phyloP scores from a whole-genome alignment of 306 rosid genomes.

The Hippophae rhamnoides region DNA sequence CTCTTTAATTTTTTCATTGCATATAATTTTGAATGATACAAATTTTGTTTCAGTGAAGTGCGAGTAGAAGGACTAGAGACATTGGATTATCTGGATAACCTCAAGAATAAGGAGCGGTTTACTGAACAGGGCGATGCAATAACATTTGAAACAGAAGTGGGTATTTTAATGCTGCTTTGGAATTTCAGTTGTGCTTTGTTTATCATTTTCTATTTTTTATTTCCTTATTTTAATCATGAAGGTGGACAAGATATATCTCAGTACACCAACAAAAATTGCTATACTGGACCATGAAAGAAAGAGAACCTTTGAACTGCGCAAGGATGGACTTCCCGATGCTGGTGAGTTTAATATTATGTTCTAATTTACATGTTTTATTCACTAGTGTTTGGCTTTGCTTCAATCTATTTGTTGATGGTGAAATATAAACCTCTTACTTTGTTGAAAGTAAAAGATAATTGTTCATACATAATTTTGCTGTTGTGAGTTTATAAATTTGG shows the following conservation, averaged over 20 bases:
- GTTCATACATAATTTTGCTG: no score
- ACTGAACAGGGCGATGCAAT: constrained; percentile 84
- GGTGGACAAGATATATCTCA: constrained; percentile 66
- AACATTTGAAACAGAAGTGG: constrained; percentile 63
- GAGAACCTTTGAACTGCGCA: constrained; percentile 57
- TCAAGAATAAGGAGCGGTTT: constrained; percentile 48
- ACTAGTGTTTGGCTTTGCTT: neutral
- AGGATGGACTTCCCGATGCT: constrained; percentile 83
- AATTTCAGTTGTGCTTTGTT: constrained; percentile 4
- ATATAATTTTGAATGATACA: neutral
- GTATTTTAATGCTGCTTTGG: constrained; percentile 13
- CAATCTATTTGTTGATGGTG: neutral
- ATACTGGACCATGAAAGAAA: constrained; percentile 71
- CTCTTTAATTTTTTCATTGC: neutral
- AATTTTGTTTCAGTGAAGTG: constrained; percentile 47
- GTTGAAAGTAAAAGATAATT: no score
- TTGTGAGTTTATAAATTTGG: no score
- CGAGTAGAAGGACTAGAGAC: constrained; percentile 83
- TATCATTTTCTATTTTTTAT: constrained; percentile 12
- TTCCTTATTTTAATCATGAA: constrained; percentile 14
- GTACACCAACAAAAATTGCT: constrained; percentile 72
- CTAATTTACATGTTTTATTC: neutral
- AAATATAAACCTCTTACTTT: neutral
- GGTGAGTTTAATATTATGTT: constrained; percentile 31
- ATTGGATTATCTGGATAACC: constrained; percentile 68